These are phyloP conservation scores for Rhodotorula glutinis DNA, from an alignment of 1,284 basidiomycete genomes.

Conservation along the genomic window DNA sequence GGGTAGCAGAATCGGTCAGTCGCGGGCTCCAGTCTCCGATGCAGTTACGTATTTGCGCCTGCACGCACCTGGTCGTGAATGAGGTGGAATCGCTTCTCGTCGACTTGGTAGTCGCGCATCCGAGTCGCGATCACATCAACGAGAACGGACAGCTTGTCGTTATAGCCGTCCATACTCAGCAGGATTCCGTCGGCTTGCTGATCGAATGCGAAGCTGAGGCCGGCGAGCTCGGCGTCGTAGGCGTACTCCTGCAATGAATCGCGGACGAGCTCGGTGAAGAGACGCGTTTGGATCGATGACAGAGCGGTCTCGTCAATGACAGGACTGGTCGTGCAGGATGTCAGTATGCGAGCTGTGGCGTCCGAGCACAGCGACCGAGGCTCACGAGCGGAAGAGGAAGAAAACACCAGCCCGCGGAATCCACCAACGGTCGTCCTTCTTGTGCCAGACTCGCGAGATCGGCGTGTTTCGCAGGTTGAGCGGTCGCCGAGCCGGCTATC, in stretches of 20 bases:
- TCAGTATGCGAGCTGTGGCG: conserved; percentile 5
- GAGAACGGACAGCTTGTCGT: conserved; percentile 84
- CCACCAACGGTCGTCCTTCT: conserved; percentile 95
- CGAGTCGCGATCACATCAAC: conserved; percentile 71
- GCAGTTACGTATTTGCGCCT: background rate
- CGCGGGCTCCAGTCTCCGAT: too few relatives aligned
- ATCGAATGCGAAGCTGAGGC: conserved; percentile 72
- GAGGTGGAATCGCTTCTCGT: conserved; percentile 70
- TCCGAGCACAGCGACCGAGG: conserved; percentile 28
- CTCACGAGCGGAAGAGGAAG: conserved; percentile 67
- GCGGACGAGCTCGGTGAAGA: conserved; percentile 82
- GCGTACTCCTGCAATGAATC: conserved; percentile 87
- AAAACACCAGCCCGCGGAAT: conserved; percentile 77
- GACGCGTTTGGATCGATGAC: conserved; percentile 53
- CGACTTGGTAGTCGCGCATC: conserved; percentile 65
- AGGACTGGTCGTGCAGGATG: conserved; percentile 39
- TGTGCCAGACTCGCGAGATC: conserved; percentile 73
- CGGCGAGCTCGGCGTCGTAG: conserved; percentile 91
- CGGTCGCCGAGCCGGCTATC: conserved; percentile 66
- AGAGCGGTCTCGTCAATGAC: conserved; percentile 47
- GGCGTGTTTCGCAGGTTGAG: conserved; percentile 65
- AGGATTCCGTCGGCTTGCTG: conserved; percentile 66
- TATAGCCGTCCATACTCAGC: conserved; percentile 78
- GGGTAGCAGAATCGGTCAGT: background rate
- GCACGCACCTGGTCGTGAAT: conserved; percentile 76